Base-by-base conservation (phyloP, 768 basidiomycete species). In the Rhizopogon salebrosus region DNA sequence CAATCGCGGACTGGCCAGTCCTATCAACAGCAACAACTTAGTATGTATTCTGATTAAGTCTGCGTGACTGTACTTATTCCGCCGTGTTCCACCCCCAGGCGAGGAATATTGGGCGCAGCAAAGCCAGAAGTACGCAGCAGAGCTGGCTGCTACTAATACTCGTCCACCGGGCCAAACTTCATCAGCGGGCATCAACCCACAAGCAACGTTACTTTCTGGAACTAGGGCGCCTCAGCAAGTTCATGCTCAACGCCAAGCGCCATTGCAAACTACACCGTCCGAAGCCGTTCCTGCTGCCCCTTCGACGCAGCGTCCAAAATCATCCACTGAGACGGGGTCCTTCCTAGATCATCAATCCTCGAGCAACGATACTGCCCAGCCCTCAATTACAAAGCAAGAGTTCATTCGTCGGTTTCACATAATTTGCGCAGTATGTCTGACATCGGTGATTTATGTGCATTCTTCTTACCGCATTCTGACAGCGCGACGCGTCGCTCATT, bases 381-480 rank as follows among this genome's bases (percentile, higher is more conserved):
- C 20, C 24, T 34, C 7, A 16, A 14, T 16, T 10, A 55, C 57
- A 42, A 56, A 56, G 45, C 62, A 54, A 11, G 51, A 16, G 14
- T 68, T 68, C 23, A 45, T 57, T 24, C 55, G 52, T 18, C 38
- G 37, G 24, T 70, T 68, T 29, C 68, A 63, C 35, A 18, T 6
- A 1, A 60, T 57, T 13, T 45, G 58, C 7, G 50, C 57, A 39
- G 66, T 68, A 46, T 4, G 66, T 56, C 13, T 35, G 29, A 34
- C 5, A 8, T 34, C 16, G 45, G 20, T 46, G 14, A 34, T 34
- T 46, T 23, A 2, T 34, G 20, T 34, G 14, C 45, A 14, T 31
- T 31, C 2, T 20, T 31, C 9, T n/a, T 14, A 34, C 22, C 16
- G 16, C 14, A 34, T 22, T 23, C 5, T 23, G 20, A 34, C 31